These are phyloP conservation scores for Gastrolobium bilobum DNA, from an alignment of 306 rosid species.

Conservation along the genomic window DNA sequence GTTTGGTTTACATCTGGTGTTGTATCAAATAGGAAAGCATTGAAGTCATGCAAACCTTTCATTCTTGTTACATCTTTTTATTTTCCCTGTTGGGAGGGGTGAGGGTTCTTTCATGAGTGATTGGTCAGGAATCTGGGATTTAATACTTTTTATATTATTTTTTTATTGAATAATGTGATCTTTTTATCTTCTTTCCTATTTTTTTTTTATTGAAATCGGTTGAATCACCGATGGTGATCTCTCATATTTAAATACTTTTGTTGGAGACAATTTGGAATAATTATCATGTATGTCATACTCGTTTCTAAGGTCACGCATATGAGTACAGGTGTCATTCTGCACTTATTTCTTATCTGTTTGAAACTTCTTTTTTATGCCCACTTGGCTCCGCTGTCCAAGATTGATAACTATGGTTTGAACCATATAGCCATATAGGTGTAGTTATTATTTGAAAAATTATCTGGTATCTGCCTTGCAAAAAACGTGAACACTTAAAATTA, in stretches of 20 bases:
- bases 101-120: conserved; percentile 17
- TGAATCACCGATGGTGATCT: conserved; percentile 75
- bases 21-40: conserved; percentile 18
- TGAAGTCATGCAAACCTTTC: conserved; percentile 14
- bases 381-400: too few species aligned
- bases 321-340: conserved; percentile 94
- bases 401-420: too few species aligned
- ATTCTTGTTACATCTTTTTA: conserved; percentile 20
- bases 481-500: too few species aligned
- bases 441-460: too few species aligned
- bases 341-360: conserved; percentile 72
- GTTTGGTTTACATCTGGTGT: conserved; percentile 29
- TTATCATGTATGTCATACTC: conserved; percentile 78
- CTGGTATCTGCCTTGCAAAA: too few species aligned
- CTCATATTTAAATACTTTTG: conserved; percentile 81
- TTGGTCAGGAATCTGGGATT: conserved; percentile 20
- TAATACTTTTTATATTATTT: conserved; percentile 29
- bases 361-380: conserved; percentile 54
- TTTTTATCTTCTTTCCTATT: conserved; percentile 34
- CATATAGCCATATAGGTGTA: too few species aligned
- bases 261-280: conserved; percentile 94
- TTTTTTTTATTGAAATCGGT: conserved; percentile 63
- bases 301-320: conserved; percentile 86
- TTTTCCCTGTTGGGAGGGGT: conserved; percentile 16
- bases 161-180: conserved; percentile 25